Percentiles rank a stretch among this genome's conserved stretches.
These are phyloP conservation scores for Cryptococcus hybrid DNA, from an alignment of 1,284 basidiomycete species.

Conservation along the genomic window DNA sequence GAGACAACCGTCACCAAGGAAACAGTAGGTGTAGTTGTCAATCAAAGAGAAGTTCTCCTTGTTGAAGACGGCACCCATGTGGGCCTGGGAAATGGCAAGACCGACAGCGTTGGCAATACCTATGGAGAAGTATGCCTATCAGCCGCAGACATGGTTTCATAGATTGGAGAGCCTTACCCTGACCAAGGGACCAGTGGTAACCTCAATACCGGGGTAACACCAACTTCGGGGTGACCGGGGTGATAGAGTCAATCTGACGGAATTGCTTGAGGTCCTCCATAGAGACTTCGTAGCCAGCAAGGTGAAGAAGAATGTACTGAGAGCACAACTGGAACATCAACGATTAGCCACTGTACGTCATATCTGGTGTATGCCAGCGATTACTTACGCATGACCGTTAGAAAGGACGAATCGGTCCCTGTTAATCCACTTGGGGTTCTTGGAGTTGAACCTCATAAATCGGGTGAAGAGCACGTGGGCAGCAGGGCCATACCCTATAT, in stretches of 20 bases:
- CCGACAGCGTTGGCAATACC: constrained; percentile 85
- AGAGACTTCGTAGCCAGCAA: constrained; percentile 54
- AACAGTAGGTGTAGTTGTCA: constrained; percentile 88
- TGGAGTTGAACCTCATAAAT: constrained; percentile 82
- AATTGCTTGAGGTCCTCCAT: constrained; percentile 52
- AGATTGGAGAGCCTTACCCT: constrained; percentile 60
- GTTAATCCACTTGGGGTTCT: constrained; percentile 87
- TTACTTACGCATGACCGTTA: constrained; percentile 52
- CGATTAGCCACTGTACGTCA: neutral
- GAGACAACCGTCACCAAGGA: constrained; percentile 91
- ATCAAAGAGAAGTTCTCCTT: constrained; percentile 79
- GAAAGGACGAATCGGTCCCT: constrained; percentile 62
- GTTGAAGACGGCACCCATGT: constrained; percentile 86
- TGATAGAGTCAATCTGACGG: constrained; percentile 77
- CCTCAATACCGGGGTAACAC: constrained; percentile 92
- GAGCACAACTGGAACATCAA: constrained; percentile 61
- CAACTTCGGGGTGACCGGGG: constrained; percentile 90
- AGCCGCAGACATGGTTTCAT: neutral
- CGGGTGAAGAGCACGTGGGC: constrained; percentile 81
- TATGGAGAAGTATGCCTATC: constrained; percentile 11
- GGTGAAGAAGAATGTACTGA: constrained; percentile 53
- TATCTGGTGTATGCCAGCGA: no score
- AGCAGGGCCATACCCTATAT: constrained; percentile 71
- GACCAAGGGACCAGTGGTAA: constrained; percentile 96
- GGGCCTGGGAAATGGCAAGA: constrained; percentile 87